phyloP scores from a whole-genome alignment of 1,284 basidiomycete species.

The Leccinum variabile region DNA sequence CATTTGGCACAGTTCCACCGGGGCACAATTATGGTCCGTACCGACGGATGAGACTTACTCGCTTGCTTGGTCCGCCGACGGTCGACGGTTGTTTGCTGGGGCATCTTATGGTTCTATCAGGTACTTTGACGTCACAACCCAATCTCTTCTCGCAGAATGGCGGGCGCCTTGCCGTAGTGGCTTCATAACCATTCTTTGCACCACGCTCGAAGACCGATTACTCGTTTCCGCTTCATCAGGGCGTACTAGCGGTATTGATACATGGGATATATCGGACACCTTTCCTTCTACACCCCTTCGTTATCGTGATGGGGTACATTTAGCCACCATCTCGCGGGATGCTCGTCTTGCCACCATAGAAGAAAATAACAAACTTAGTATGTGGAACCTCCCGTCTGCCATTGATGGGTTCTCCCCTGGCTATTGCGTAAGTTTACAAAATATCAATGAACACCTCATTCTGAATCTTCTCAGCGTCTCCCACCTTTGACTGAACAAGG shows the following conservation, averaged over 20 bases:
- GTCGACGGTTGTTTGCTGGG: conserved; percentile 8
- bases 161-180: not conserved
- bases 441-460: not conserved
- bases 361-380: not conserved
- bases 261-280: conserved; percentile 12
- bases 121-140: conserved; percentile 2
- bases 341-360: conserved; percentile 1
- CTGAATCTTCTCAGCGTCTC: conserved; percentile 3
- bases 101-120: not conserved
- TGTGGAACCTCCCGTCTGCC: not conserved
- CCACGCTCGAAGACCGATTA: conserved; percentile 8
- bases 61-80: conserved; percentile 15
- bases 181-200: not conserved
- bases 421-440: conserved; percentile 4
- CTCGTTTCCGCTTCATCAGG: conserved; percentile 15
- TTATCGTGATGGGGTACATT: not conserved
- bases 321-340: conserved; percentile 6
- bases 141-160: not conserved
- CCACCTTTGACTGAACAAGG: not conserved
- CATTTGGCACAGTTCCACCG: conserved; percentile 11
- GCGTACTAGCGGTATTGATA: conserved; percentile 1
- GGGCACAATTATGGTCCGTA: not conserved
- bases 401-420: not conserved
- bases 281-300: not conserved
- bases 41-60: conserved; percentile 1